Evolutionary conservation across 768 basidiomycete species (phyloP).

Genomic region (Termitomyces eurrhizus): DNA sequence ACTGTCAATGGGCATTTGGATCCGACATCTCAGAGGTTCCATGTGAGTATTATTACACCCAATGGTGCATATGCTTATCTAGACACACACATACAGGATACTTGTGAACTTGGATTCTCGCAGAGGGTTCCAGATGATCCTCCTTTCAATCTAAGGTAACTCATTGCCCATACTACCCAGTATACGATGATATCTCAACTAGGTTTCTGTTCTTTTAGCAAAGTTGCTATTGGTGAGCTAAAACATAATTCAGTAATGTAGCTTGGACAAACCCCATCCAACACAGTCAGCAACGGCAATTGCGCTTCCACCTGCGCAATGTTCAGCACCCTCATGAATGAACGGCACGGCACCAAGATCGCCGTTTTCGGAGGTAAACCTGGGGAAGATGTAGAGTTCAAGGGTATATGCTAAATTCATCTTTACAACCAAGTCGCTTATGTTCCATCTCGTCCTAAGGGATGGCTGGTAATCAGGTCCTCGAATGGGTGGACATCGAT

Average conservation of each 20-base stretch:
- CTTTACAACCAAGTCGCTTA: neutral
- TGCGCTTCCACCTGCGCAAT: conserved; percentile 64
- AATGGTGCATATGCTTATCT: neutral
- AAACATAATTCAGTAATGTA: neutral
- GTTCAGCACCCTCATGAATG: conserved; percentile 60
- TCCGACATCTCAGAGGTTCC: conserved; percentile 46
- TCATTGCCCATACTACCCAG: neutral
- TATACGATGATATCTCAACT: neutral
- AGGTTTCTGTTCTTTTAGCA: conserved; percentile 22
- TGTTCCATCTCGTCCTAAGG: conserved; percentile 22
- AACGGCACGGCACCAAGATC: conserved; percentile 47
- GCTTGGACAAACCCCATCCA: neutral
- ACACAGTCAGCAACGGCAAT: conserved; percentile 36
- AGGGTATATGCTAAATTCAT: conserved; percentile 26
- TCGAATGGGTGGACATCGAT: conserved; percentile 59
- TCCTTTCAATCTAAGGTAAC: conserved; percentile 41
- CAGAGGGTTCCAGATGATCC: conserved; percentile 40
- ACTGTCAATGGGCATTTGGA: conserved; percentile 40
- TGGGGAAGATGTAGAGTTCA: conserved; percentile 44
- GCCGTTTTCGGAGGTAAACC: conserved; percentile 59
- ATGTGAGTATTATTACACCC: conserved; percentile 25
- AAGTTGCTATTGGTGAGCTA: conserved; percentile 40
- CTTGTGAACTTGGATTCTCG: conserved; percentile 35
- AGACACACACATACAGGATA: conserved; percentile 31
- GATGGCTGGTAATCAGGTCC: conserved; percentile 61